Evolutionary conservation across 371 early-diverging fungal species (phyloP).

Genomic region (Apophysomyces sp.): DNA sequence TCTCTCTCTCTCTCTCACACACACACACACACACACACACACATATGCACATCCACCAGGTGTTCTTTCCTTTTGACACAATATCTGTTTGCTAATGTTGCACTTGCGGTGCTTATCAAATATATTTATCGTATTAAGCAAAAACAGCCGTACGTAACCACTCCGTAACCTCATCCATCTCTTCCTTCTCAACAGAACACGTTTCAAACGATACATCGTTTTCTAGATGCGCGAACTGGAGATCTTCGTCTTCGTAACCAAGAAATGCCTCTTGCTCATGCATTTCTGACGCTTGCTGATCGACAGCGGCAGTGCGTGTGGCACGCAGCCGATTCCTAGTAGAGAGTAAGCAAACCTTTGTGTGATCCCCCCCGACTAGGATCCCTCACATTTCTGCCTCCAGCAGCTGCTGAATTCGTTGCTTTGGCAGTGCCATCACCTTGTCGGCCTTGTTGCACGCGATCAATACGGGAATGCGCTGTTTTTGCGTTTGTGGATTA

Average conservation of each 20-base stretch:
- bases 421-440: conserved; percentile 64
- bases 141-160: conserved; percentile 23
- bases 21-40: too few relatives aligned
- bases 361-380: too few relatives aligned
- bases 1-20: too few relatives aligned
- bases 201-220: conserved; percentile 65
- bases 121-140: conserved; percentile 1
- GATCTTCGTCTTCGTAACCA: conserved; percentile 79
- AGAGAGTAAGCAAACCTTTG: not conserved
- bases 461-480: conserved; percentile 66
- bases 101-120: not conserved
- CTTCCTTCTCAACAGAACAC: conserved; percentile 53
- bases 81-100: not conserved
- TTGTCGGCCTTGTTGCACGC: conserved; percentile 86
- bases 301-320: conserved; percentile 69
- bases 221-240: conserved; percentile 77
- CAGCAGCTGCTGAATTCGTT: conserved; percentile 61
- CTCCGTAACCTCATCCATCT: conserved; percentile 41
- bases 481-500: conserved; percentile 52
- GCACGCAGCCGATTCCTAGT: conserved; percentile 62
- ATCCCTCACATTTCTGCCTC: conserved; percentile 75
- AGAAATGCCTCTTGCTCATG: conserved; percentile 65
- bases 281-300: conserved; percentile 53
- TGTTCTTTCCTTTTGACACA: too few relatives aligned
- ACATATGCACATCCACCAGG: too few relatives aligned